Conservation (phyloP, 768 basidiomycete species). For the Paxillus involutus region DNA sequence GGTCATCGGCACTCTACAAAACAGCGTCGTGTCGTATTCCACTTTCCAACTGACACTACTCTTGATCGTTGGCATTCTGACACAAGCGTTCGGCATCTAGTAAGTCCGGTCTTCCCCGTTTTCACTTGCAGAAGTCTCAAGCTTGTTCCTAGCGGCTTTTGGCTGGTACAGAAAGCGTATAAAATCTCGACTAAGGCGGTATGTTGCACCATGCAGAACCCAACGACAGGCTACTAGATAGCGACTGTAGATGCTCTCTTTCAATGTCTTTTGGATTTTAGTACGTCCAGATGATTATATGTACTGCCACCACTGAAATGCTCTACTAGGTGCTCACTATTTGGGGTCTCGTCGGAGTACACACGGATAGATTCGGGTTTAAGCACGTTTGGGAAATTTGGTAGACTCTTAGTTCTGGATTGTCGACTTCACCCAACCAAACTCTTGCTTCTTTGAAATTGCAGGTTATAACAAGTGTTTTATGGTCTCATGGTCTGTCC, state of each 20-base stretch:
- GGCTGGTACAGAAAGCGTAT: conserved; percentile 67
- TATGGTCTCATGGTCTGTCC: conserved; percentile 76
- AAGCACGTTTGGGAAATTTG: conserved; percentile 85
- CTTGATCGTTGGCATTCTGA: conserved; percentile 62
- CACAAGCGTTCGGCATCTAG: conserved; percentile 71
- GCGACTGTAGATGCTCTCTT: conserved; percentile 57
- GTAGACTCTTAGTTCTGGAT: conserved; percentile 27
- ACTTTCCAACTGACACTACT: conserved; percentile 69
- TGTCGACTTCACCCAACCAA: not conserved
- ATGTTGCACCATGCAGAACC: not conserved
- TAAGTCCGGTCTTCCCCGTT: conserved; percentile 29
- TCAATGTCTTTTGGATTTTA: conserved; percentile 73
- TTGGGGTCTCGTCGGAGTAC: conserved; percentile 80
- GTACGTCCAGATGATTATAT: conserved; percentile 32
- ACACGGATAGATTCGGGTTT: conserved; percentile 73
- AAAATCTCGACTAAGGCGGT: conserved; percentile 62
- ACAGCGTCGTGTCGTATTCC: conserved; percentile 72
- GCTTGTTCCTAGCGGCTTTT: conserved; percentile 47
- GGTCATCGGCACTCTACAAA: conserved; percentile 71
- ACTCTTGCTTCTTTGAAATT: not conserved
- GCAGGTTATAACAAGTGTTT: conserved; percentile 66
- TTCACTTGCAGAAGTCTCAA: not conserved
- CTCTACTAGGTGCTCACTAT: conserved; percentile 56
- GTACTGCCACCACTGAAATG: not conserved
- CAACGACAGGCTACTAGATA: not conserved